These are phyloP conservation scores for Schwanniomyces polymorphus DNA, from an alignment of 805 yeast genomes.

Conservation along the genomic window DNA sequence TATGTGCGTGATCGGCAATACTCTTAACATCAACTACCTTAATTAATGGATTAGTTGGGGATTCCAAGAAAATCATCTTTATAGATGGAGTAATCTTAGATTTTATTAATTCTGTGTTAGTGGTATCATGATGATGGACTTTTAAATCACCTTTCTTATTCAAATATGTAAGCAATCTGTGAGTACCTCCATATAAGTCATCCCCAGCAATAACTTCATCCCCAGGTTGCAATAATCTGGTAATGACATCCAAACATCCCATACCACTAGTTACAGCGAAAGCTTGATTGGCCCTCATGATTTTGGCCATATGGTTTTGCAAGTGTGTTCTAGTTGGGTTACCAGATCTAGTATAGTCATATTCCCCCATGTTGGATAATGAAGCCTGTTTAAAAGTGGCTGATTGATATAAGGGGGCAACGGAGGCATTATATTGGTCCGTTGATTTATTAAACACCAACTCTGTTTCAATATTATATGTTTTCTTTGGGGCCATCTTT, in stretches of 20 bases:
- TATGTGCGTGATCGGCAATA: slow-evolving; percentile 66
- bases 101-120: slow-evolving; percentile 61
- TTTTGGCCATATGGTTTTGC: slow-evolving; percentile 73
- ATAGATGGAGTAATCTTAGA: slow-evolving; percentile 57
- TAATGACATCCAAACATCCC: slow-evolving; percentile 88
- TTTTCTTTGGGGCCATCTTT: slow-evolving; percentile 21
- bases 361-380: slow-evolving; percentile 67
- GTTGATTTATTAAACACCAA: slow-evolving; percentile 57
- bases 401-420: slow-evolving; percentile 86
- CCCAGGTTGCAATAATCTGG: slow-evolving; percentile 74
- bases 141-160: slow-evolving; percentile 61
- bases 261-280: slow-evolving; percentile 89
- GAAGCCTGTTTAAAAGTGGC: slow-evolving; percentile 91
- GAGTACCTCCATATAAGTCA: slow-evolving; percentile 93
- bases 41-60: slow-evolving; percentile 92
- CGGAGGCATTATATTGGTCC: slow-evolving; percentile 78
- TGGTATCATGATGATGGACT: slow-evolving; percentile 80
- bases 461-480: slow-evolving; percentile 66
- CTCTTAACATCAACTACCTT: slow-evolving; percentile 79
- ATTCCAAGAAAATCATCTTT: slow-evolving; percentile 80
- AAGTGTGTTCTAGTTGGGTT: slow-evolving; percentile 86
- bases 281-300: slow-evolving; percentile 76
- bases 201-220: slow-evolving; percentile 93
- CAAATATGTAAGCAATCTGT: slow-evolving; percentile 76
- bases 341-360: slow-evolving; percentile 84